phyloP scores from a whole-genome alignment of 2,329 filamentous ascomycete species.

The Pyricularia sp. region DNA sequence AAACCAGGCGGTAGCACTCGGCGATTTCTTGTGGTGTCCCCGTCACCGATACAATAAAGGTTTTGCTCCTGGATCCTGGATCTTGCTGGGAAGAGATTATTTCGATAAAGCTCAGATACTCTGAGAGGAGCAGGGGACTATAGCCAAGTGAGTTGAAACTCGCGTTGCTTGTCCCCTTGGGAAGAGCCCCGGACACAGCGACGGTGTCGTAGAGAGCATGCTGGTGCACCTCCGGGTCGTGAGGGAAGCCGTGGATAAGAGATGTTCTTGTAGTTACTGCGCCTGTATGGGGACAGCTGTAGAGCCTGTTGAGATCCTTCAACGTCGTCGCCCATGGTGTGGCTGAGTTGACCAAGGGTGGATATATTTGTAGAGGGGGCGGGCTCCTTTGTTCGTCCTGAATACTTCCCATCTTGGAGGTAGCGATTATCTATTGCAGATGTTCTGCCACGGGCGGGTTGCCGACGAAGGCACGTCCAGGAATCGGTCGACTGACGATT shows the following conservation, averaged over 20 bases:
- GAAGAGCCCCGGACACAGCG: conserved; percentile 6
- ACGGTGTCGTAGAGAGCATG: conserved; percentile 51
- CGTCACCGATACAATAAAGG: conserved; percentile 63
- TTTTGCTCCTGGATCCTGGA: conserved; percentile 30
- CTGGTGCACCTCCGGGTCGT: conserved; percentile 51
- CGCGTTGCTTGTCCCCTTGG: conserved; percentile 20
- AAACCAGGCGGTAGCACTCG: conserved; percentile 43
- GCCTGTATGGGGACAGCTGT: conserved; percentile 53
- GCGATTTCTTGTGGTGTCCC: conserved; percentile 49
- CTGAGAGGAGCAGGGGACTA: conserved; percentile 49
- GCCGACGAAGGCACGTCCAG: neutral
- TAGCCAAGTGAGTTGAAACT: conserved; percentile 68
- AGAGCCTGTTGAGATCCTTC: conserved; percentile 52
- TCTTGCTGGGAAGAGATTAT: conserved; percentile 26
- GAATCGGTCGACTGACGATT: neutral
- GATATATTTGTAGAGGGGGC: conserved; percentile 43
- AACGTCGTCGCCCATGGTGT: conserved; percentile 65
- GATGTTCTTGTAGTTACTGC: conserved; percentile 68
- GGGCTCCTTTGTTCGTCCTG: conserved; percentile 17
- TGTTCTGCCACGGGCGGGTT: neutral
- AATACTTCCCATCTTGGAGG: neutral
- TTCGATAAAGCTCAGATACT: conserved; percentile 49
- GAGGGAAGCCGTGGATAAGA: conserved; percentile 53
- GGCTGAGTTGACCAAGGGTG: conserved; percentile 65
- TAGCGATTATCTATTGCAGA: neutral